Evolutionary conservation across 2,329 filamentous ascomycete genomes (phyloP), one percentile per base, ranked within the genome.

Genomic region (Parastagonospora avenae): DNA sequence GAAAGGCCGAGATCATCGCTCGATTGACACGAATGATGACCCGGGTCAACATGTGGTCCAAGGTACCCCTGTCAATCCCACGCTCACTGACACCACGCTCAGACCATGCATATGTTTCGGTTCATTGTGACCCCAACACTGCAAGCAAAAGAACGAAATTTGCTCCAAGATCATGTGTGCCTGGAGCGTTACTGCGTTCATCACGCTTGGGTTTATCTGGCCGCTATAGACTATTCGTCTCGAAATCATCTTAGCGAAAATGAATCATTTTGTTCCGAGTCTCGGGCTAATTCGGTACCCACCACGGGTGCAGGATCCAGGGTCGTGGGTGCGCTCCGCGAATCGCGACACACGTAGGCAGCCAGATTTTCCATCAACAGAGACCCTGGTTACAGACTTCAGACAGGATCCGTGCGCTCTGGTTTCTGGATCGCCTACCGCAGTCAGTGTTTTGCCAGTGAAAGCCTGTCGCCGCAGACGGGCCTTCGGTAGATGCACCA

Each of bases 291-390:
- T 48, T 54, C 44, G 49, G 58, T 61, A 55, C 54, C 60, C 59
- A 63, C 62, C 19, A 55, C 55, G 49, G 52, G 44, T 43, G 59
- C 56, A 62, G 50, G 57, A 67, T 62, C 64, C 67, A 62, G 57
- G 59, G 47, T 57, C 63, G 62, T 58, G 64, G 57, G 60, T 52
- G 48, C 35, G 52, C 44, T 59, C 55, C 52, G 59, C 63, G 56
- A 69, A 67, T 68, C 57, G 64, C 63, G 53, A 62, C 55, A 59
- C 55, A 59, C 51, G 43, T 35, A 55, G 51, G 35, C 52, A 59
- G 57, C 60, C 42, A 66, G 60, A 66, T 67, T 68, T 67, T 65
- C 66, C 67, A 51, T 67, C 63, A 55, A 64, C 57, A 48, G 53
- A 47, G 55, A 60, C 63, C 66, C 63, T 60, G 55, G 59, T 39